Base-by-base conservation (phyloP, 495 filamentous ascomycete genomes). In the Neurospora sp. region DNA sequence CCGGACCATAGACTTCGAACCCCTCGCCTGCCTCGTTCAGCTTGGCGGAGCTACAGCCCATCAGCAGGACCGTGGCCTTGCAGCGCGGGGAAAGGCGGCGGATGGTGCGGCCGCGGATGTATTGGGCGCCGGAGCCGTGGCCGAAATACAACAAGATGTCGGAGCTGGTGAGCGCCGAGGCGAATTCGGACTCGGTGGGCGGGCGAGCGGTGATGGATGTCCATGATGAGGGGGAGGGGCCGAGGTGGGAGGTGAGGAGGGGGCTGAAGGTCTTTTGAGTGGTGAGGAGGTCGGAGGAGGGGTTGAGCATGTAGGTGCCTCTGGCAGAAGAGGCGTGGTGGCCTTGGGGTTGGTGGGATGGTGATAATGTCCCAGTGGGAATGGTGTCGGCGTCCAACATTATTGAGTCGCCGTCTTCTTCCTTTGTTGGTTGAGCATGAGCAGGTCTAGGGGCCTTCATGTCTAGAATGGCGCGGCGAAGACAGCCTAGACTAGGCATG, bases 61-160 rank as follows among this genome's bases (percentile, higher is more conserved):
- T 97, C 9, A 99, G 89, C 76, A 97, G 89, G 0, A 94, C 87
- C 6, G 96, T 91, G 6, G 84, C 81, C 35, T 76, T 78, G 38
- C 93, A 94, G 39, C 86, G 87, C 0, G 53, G 53, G 2, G 92
- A 89, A 8, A 99, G 85, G 68, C 89, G 88, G 71, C 91, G 91
- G 74, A 98, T 87, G 1, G 92, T 93, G 39, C 90, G 86, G 0
- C 90, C 89, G 37, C 93, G 90, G 71, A 97, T 94, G 80, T 95
- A 99, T 79, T 97, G 95, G 35, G 93, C 91, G n/a, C 94, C 96
- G 75, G 91, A 94, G 68, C 96, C 96, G 80, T 99, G 96, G 18
- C 96, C 96, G 76, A 98, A 98, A 82, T 99, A 99, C 35, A 99
- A 83, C 69, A 97, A 87, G 0, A 98, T 78, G 71, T 91, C 88